Percentiles rank a stretch among this genome's conserved stretches.
Evolutionary conservation across 2,329 filamentous ascomycete species (phyloP).

Genomic region (Aspergillus puulaauensis): DNA sequence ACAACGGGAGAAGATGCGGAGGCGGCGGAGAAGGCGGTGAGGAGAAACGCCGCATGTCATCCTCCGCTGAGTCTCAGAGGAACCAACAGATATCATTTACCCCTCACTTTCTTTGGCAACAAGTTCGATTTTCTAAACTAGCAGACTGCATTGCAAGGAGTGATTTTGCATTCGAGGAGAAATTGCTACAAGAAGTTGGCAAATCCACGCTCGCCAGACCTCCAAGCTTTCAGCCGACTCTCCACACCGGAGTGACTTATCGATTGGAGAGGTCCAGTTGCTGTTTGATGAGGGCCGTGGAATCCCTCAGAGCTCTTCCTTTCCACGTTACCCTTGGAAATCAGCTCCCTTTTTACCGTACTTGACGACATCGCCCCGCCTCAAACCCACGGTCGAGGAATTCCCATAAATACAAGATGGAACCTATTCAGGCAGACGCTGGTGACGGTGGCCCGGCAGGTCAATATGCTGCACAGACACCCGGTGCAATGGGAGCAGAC

Average conservation of each 20-base stretch:
- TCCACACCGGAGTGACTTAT: constrained; percentile 6
- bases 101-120: not conserved
- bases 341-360: not conserved
- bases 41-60: not conserved
- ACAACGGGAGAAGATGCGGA: not conserved
- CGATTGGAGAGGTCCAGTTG: not conserved
- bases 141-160: not conserved
- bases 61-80: not conserved
- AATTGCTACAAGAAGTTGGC: too few species aligned
- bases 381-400: not conserved
- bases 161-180: not conserved
- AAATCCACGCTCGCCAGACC: not conserved
- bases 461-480: constrained; percentile 14
- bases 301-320: not conserved
- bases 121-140: not conserved
- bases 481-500: constrained; percentile 2
- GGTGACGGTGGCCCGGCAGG: constrained; percentile 17
- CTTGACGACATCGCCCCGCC: not conserved
- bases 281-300: not conserved
- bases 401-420: constrained; percentile 20
- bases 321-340: not conserved
- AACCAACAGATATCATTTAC: not conserved
- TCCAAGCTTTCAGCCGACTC: not conserved
- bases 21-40: constrained; percentile 13
- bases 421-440: constrained; percentile 26